Conservation (phyloP, 1,284 basidiomycete species). For the Laetiporus sulphureus region DNA sequence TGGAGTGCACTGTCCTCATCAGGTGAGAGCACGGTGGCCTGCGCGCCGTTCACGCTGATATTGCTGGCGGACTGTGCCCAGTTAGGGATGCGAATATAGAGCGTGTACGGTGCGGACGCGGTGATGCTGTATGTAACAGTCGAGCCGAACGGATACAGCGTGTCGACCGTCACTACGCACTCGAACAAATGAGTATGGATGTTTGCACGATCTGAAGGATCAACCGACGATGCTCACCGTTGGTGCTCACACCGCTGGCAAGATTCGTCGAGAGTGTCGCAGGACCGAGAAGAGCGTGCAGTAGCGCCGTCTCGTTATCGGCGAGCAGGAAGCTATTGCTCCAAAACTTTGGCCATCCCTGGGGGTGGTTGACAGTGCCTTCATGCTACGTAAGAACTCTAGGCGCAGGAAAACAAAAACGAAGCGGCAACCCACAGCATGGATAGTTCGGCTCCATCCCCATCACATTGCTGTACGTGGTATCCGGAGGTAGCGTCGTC, state of each 20-base stretch:
- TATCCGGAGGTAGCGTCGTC: too few relatives aligned
- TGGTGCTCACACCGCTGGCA: constrained; percentile 29
- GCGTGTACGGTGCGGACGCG: constrained; percentile 42
- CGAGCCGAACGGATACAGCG: constrained; percentile 53
- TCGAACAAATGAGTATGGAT: constrained; percentile 29
- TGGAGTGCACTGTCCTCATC: constrained; percentile 37
- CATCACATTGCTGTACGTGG: constrained; percentile 50
- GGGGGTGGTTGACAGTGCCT: constrained; percentile 53
- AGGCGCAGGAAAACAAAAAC: not conserved
- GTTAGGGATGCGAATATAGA: constrained; percentile 48
- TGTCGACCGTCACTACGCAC: constrained; percentile 42
- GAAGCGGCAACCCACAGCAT: constrained; percentile 18
- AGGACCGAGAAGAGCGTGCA: constrained; percentile 51
- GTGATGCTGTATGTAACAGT: constrained; percentile 42
- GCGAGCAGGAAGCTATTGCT: constrained; percentile 49
- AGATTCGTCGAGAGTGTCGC: constrained; percentile 40
- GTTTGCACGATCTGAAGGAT: not conserved
- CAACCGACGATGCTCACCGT: not conserved
- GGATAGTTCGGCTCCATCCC: constrained; percentile 32
- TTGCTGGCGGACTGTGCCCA: constrained; percentile 33
- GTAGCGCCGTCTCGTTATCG: constrained; percentile 40
- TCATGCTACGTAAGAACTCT: not conserved
- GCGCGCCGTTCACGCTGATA: not conserved
- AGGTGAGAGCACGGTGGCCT: constrained; percentile 31
- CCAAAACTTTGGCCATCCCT: constrained; percentile 57